These are phyloP conservation scores for Chaetomium globosum DNA, from an alignment of 2,329 filamentous ascomycete genomes.

Conservation along the genomic window DNA sequence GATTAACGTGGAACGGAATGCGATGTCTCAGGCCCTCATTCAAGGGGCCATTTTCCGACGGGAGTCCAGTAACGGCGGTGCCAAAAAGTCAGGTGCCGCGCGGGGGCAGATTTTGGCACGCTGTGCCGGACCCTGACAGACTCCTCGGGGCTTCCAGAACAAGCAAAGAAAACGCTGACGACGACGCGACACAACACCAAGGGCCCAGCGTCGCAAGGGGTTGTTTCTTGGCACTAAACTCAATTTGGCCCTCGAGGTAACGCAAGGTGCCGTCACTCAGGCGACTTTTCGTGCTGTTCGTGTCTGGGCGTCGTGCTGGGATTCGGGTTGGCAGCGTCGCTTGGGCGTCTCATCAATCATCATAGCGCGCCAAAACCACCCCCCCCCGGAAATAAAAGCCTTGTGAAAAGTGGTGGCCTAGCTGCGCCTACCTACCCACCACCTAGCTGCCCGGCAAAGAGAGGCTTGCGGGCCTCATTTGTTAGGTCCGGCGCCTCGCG, in stretches of 20 bases:
- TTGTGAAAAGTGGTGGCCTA: slow-evolving; percentile 32
- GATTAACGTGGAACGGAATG: not conserved
- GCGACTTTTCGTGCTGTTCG: not conserved
- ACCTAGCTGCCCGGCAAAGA: slow-evolving; percentile 5
- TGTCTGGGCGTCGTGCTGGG: not conserved
- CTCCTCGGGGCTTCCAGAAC: slow-evolving; percentile 32
- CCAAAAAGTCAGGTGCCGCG: slow-evolving; percentile 23
- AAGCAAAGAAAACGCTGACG: slow-evolving; percentile 24
- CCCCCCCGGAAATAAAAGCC: slow-evolving; percentile 24
- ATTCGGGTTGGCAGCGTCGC: slow-evolving; percentile 9
- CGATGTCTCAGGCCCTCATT: not conserved
- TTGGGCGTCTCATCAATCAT: slow-evolving; percentile 10
- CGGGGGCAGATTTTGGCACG: slow-evolving; percentile 21
- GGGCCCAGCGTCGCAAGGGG: slow-evolving; percentile 13
- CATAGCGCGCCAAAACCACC: not conserved
- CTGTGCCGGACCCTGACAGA: slow-evolving; percentile 31
- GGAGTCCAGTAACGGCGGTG: not conserved
- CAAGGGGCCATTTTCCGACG: not conserved
- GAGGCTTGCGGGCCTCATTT: slow-evolving; percentile 29
- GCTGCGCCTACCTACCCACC: slow-evolving; percentile 30
- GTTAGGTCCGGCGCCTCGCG: slow-evolving; percentile 13
- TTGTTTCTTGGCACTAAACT: slow-evolving; percentile 3
- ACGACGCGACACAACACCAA: not conserved
- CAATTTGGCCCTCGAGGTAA: slow-evolving; percentile 2
- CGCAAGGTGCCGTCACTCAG: not conserved